Evolutionary conservation across 768 basidiomycete genomes (phyloP).

Genomic region (Mycena haematopus): DNA sequence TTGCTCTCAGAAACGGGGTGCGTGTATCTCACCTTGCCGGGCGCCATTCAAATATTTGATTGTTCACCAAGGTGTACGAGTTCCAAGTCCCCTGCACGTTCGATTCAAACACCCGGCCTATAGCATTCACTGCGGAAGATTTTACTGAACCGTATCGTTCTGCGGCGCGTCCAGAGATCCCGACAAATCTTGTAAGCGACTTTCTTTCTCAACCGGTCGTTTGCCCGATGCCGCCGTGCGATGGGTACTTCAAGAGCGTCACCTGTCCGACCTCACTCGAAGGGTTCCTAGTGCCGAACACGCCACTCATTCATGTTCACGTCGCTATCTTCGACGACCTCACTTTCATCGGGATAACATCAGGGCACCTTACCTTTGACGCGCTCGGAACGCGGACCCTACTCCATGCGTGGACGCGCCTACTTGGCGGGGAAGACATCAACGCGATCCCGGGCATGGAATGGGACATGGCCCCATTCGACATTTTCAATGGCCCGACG

Average conservation of each 20-base stretch:
- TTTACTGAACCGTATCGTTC: slow-evolving; percentile 12
- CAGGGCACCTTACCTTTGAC: slow-evolving; percentile 19
- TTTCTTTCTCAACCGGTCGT: slow-evolving; percentile 3
- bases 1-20: slow-evolving; percentile 22
- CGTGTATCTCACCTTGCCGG: not conserved
- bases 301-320: slow-evolving; percentile 14
- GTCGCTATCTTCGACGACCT: slow-evolving; percentile 18
- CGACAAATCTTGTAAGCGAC: not conserved
- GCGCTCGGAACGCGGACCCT: slow-evolving; percentile 18
- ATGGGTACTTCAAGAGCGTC: slow-evolving; percentile 6
- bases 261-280: slow-evolving; percentile 8
- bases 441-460: slow-evolving; percentile 20
- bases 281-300: slow-evolving; percentile 16
- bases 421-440: slow-evolving; percentile 18
- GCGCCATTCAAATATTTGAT: not conserved
- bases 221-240: not conserved
- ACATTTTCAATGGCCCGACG: not conserved
- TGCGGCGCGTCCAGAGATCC: slow-evolving; percentile 7
- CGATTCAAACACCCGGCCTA: not conserved
- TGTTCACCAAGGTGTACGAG: slow-evolving; percentile 11
- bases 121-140: slow-evolving; percentile 17
- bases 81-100: slow-evolving; percentile 19
- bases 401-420: slow-evolving; percentile 20
- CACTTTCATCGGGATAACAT: slow-evolving; percentile 22
- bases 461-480: slow-evolving; percentile 4